Evolutionary conservation across 1,139 yeast species (phyloP).

Genomic region (Saccharomyces hybrid): DNA sequence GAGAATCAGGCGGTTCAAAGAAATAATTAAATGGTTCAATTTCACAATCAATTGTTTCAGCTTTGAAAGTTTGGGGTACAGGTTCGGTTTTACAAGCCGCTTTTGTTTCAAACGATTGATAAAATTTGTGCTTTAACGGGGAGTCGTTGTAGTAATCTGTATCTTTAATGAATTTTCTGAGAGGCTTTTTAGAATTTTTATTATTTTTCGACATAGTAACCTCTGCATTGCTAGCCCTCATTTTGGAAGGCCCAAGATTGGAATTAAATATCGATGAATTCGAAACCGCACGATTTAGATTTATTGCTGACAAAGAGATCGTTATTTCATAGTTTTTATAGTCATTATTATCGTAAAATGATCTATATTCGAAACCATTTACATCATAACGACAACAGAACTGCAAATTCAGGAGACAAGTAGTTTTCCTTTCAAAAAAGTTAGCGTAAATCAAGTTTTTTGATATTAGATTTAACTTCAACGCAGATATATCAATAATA

Average conservation of each 20-base stretch:
- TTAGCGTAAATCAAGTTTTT: constrained; percentile 19
- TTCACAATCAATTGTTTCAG: neutral
- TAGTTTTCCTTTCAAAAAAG: constrained; percentile 7
- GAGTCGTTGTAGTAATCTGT: constrained; percentile 31
- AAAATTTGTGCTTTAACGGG: constrained; percentile 29
- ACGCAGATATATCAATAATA: constrained; percentile 18
- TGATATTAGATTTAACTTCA: constrained; percentile 27
- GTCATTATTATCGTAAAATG: constrained; percentile 30
- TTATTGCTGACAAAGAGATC: constrained; percentile 10
- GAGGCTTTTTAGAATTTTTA: constrained; percentile 4
- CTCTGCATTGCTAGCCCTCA: neutral
- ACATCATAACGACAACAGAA: constrained; percentile 29
- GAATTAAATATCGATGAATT: constrained; percentile 17
- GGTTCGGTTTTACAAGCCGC: neutral
- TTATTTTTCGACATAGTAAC: constrained; percentile 2
- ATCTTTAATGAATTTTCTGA: constrained; percentile 24
- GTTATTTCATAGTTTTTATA: constrained; percentile 24
- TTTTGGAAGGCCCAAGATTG: neutral
- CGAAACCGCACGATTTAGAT: constrained; percentile 15
- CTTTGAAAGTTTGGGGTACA: neutral
- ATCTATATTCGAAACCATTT: constrained; percentile 18
- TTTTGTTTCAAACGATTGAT: constrained; percentile 4
- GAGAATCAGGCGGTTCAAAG: neutral
- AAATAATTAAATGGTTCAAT: neutral
- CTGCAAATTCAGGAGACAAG: constrained; percentile 20